phyloP scores from a whole-genome alignment of 768 basidiomycete species.

The Suillus cothurnatus region DNA sequence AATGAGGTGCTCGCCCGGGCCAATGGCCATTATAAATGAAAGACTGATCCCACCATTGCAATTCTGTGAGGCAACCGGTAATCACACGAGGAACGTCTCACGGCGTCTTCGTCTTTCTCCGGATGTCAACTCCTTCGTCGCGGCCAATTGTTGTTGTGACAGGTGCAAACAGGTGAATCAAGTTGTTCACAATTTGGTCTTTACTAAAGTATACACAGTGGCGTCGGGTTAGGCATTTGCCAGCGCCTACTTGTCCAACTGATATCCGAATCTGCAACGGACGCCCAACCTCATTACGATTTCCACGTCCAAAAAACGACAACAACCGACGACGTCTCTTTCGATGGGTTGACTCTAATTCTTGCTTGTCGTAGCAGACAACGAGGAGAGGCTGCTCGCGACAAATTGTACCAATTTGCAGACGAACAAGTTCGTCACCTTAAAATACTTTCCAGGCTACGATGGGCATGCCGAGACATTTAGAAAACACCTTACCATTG shows the following conservation, averaged over 20 bases:
- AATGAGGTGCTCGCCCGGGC: background rate
- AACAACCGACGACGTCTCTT: slow-evolving; percentile 31
- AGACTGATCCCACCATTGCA: background rate
- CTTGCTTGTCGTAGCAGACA: slow-evolving; percentile 76
- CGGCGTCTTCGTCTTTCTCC: slow-evolving; percentile 1
- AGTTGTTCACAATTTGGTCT: background rate
- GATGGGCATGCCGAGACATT: slow-evolving; percentile 61
- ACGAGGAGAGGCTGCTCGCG: slow-evolving; percentile 63
- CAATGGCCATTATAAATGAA: no score
- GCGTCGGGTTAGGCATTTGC: slow-evolving; percentile 84
- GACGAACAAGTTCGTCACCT: slow-evolving; percentile 53
- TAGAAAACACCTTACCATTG: slow-evolving; percentile 57
- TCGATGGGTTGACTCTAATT: slow-evolving; percentile 68
- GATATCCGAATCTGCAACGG: slow-evolving; percentile 49
- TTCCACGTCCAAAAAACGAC: slow-evolving; percentile 18
- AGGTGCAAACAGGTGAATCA: slow-evolving; percentile 60
- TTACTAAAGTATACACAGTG: slow-evolving; percentile 44
- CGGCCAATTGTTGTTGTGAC: slow-evolving; percentile 64
- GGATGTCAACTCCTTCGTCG: slow-evolving; percentile 29
- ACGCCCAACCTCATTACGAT: slow-evolving; percentile 47
- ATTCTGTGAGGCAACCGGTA: background rate
- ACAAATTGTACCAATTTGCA: slow-evolving; percentile 52
- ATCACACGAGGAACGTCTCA: background rate
- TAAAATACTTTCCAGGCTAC: slow-evolving; percentile 36
- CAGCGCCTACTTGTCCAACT: slow-evolving; percentile 74